A percentile compares a stretch with the other conserved stretches of the same genome.
These are phyloP conservation scores for Thielaviopsis euricoi DNA, from an alignment of 2,329 filamentous ascomycete genomes.

Conservation along the genomic window DNA sequence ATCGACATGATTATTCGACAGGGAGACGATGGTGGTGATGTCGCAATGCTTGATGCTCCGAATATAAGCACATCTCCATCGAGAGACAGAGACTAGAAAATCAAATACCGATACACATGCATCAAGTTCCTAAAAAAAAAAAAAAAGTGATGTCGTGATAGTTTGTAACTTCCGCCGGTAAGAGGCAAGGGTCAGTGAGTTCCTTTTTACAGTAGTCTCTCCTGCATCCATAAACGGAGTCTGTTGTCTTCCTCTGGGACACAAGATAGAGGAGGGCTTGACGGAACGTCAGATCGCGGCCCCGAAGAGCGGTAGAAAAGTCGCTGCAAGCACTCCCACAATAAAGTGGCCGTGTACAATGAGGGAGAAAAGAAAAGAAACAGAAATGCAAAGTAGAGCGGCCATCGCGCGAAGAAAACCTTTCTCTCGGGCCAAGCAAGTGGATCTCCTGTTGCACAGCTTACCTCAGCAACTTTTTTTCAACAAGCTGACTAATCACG, in stretches of 20 bases:
- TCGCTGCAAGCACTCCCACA: slow-evolving; percentile 49
- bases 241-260: slow-evolving; percentile 36
- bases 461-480: background rate
- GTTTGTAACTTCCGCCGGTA: slow-evolving; percentile 57
- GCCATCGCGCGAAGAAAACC: slow-evolving; percentile 14
- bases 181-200: slow-evolving; percentile 49
- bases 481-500: background rate
- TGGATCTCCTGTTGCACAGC: slow-evolving; percentile 1
- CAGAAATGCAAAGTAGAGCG: slow-evolving; percentile 14
- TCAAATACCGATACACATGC: background rate
- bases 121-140: background rate
- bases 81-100: background rate
- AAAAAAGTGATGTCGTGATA: slow-evolving; percentile 15
- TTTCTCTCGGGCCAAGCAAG: background rate
- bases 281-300: slow-evolving; percentile 24
- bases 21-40: background rate
- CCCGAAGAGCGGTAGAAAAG: slow-evolving; percentile 13
- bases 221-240: slow-evolving; percentile 60
- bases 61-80: too few relatives aligned
- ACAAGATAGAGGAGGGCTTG: slow-evolving; percentile 60
- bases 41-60: background rate
- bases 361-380: slow-evolving; percentile 28
- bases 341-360: slow-evolving; percentile 58
- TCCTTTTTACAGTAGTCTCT: slow-evolving; percentile 31
- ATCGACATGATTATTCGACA: background rate